Percentiles rank a stretch among this genome's conserved stretches.
phyloP scores from a whole-genome alignment of 2,329 filamentous ascomycete species.

The Ophiocordyceps unilateralis region DNA sequence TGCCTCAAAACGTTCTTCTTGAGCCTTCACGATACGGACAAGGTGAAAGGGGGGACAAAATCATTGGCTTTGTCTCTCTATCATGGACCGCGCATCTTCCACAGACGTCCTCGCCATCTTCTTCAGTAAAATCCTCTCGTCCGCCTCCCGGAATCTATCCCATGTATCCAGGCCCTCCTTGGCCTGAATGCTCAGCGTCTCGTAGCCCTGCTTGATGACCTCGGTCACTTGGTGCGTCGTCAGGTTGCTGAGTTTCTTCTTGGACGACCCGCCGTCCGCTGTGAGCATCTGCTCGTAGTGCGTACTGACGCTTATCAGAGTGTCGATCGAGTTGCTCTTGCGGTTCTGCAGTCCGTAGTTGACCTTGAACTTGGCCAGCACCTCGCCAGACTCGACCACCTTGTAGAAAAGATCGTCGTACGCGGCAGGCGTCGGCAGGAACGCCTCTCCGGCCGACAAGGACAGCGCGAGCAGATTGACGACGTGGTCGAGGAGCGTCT shows the following conservation, averaged over 20 bases:
- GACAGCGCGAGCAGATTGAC: slow-evolving; percentile 73
- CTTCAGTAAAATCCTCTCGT: slow-evolving; percentile 72
- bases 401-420: slow-evolving; percentile 99
- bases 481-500: slow-evolving; percentile 56
- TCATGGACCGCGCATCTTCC: slow-evolving; percentile 33
- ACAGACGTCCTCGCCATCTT: slow-evolving; percentile 70
- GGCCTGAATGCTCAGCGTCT: slow-evolving; percentile 80
- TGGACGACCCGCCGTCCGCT: slow-evolving; percentile 23
- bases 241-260: slow-evolving; percentile 44
- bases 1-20: background rate
- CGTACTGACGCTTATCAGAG: slow-evolving; percentile 61
- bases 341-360: slow-evolving; percentile 47
- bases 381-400: slow-evolving; percentile 77
- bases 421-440: slow-evolving; percentile 69
- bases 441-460: slow-evolving; percentile 73
- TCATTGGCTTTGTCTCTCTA: slow-evolving; percentile 17
- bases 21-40: background rate
- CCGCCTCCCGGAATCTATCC: slow-evolving; percentile 74
- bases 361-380: slow-evolving; percentile 65
- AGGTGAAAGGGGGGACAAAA: background rate
- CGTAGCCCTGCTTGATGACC: slow-evolving; percentile 92
- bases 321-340: slow-evolving; percentile 59
- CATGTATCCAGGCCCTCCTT: slow-evolving; percentile 75
- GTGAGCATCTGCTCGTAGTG: slow-evolving; percentile 79
- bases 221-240: slow-evolving; percentile 72